A percentile compares a stretch with the other conserved stretches of the same genome.
phyloP scores from a whole-genome alignment of 148 eudicot genomes.

The Euryodendron excelsum region DNA sequence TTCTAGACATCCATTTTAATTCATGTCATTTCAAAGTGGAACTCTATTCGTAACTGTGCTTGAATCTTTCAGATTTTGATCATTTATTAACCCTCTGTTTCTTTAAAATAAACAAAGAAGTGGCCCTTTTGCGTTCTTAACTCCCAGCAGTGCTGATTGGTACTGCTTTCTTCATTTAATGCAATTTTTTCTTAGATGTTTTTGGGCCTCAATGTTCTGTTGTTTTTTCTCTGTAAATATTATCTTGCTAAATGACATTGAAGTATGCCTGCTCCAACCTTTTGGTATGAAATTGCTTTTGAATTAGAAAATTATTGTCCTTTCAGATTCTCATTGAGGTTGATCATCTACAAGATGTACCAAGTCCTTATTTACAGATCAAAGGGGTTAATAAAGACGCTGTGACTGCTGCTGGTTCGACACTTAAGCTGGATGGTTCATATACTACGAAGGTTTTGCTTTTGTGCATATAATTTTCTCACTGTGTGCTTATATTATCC shows the following conservation, averaged over 20 bases:
- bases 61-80: not conserved
- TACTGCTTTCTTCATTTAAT: not conserved
- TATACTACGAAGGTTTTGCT: conserved; percentile 85
- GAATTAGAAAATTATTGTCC: not conserved
- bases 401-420: conserved; percentile 82
- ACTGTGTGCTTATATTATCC: not conserved
- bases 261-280: too few species aligned
- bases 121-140: not conserved
- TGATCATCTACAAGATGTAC: conserved; percentile 83
- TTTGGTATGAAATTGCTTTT: not conserved
- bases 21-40: too few species aligned
- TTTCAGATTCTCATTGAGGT: conserved; percentile 89
- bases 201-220: too few species aligned
- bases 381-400: conserved; percentile 86
- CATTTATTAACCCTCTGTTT: not conserved
- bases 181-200: not conserved
- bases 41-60: not conserved
- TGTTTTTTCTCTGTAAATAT: too few species aligned
- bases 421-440: conserved; percentile 77
- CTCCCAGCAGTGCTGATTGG: not conserved
- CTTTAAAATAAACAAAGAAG: not conserved
- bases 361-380: conserved; percentile 86
- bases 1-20: too few species aligned
- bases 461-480: conserved; percentile 6
- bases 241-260: too few species aligned